Base-by-base conservation (phyloP, 495 filamentous ascomycete genomes). In the Podospora tetraspora region DNA sequence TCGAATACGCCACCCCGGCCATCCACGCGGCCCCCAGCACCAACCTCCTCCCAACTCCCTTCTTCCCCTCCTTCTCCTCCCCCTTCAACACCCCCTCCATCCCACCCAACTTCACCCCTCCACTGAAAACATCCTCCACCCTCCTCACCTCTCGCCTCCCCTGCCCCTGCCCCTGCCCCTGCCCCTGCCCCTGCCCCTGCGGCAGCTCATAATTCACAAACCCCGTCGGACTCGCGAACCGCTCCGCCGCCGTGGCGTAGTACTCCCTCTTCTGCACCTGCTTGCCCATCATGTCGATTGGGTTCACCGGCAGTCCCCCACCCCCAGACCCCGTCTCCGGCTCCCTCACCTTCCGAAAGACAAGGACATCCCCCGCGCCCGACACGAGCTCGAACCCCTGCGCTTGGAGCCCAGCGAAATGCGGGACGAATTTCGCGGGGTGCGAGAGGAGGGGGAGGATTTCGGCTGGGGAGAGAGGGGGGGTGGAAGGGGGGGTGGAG, bases 311-410 rank as follows among this genome's bases (percentile, higher is more conserved):
- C 3, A 37, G 4, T 12, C 32, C 13, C 3, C 32, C 32, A 3
- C 11, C 4, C 11, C 32, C 11, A 9, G 59, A 37, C 66, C 24
- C 56, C 10, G 23, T 5, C 32, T 57, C 24, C 19, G 61, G 10
- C 0, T 79, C 79, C 16, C 79, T 75, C 13, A 84, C 77, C 72
- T 91, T 90, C 66, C 86, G 86, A 72, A 94, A 92, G 0, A 95
- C 85, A 21, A 94, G 82, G 9, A 94, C 82, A 73, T 94, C 86
- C 6, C 84, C 86, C 66, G 84, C 83, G 8, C 90, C 90, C 4
- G 88, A 88, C 11, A 90, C 85, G 66, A 94, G 90, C 63, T 91
- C 89, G 69, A 89, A 94, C 2, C 91, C 92, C 57, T 90, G 82
- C 12, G 81, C 76, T 70, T 89, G 82, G 68, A 95, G 84, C 19